Evolutionary conservation across 2,329 filamentous ascomycete genomes (phyloP), one percentile per base, ranked within the genome.

Genomic region (Diaporthe nobilis): DNA sequence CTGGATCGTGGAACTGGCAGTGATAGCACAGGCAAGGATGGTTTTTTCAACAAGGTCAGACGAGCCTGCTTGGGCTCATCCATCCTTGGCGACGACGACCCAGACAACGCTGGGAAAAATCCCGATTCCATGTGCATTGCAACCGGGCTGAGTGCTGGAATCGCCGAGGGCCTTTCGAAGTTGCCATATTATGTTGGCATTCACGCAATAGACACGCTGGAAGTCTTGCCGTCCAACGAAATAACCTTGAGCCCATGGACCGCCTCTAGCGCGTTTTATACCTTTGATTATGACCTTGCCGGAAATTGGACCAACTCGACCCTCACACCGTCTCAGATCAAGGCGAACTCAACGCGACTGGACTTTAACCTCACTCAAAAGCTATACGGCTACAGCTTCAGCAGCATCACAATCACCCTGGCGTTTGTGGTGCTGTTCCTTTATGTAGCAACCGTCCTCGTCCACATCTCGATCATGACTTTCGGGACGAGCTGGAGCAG

Each of bases 81-180:
- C 2, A 13, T 4, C n/a, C 8, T 42, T 3, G 34, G 5, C 22
- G 22, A 28, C 58, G 22, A 42, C 13, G 6, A 25, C 5, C 3
- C 37, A 42, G 13, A 20, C n/a, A 3, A 28, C 9, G 4, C 15
- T 28, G 39, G 15, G 2, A 31, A 20, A 1, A 7, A 44, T 4
- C 39, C 39, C 1, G 39, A 42, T 31, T 0, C 3, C 0, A 5
- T 6, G 12, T 63, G 39, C 15, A 63, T 63, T 15, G n/a, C 60
- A 20, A 0, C 7, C 13, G 60, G 60, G 44, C 10, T 63, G 4
- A 15, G 37, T 10, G n/a, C 39, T 9, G 60, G 60, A 9, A 44
- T 63, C 13, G n/a, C 60, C 1, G 60, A 63, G n/a, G 60, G 60
- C 25, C 60, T 63, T 44, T 63, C 60, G 8, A 63, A 44, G 15